Conservation (phyloP, 495 filamentous ascomycete species). For the Lasiosphaeria miniovina region DNA sequence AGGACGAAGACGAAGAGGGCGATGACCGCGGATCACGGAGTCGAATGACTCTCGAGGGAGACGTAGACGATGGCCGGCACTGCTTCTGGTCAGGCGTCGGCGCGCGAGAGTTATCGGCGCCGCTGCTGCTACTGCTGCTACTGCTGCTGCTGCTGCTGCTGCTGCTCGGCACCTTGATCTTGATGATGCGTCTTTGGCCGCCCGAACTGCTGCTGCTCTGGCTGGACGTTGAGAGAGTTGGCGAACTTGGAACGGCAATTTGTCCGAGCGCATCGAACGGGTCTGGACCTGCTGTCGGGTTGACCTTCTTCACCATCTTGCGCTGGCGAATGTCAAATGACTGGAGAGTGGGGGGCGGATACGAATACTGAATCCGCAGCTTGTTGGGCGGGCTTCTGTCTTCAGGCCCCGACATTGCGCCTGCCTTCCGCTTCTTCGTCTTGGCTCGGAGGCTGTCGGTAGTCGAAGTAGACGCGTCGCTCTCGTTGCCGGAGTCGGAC, state of each 20-base stretch:
- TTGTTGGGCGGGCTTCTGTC: constrained; percentile 18
- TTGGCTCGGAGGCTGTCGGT: constrained; percentile 23
- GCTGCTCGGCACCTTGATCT: constrained; percentile 16
- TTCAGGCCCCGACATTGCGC: not conserved
- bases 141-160: constrained; percentile 2
- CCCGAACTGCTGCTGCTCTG: constrained; percentile 15
- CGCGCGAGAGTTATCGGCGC: constrained; percentile 9
- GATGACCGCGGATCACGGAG: constrained; percentile 7
- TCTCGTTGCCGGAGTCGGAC: constrained; percentile 18
- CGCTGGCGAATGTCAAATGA: constrained; percentile 17
- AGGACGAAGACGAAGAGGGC: constrained; percentile 5
- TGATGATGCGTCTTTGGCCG: constrained; percentile 21
- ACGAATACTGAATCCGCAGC: constrained; percentile 19
- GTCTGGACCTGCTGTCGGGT: constrained; percentile 15
- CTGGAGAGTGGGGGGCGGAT: constrained; percentile 8
- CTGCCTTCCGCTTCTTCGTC: constrained; percentile 24
- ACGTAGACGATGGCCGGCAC: not conserved
- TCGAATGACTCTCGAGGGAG: not conserved
- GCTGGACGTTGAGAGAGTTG: constrained; percentile 2
- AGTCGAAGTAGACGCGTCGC: constrained; percentile 23
- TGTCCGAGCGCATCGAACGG: not conserved
- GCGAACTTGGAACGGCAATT: not conserved
- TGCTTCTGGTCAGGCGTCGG: constrained; percentile 9
- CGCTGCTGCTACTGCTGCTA: constrained; percentile 12
- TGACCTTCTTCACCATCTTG: constrained; percentile 11